Evolutionary conservation across 2,329 filamentous ascomycete genomes (phyloP).

Genomic region (Diaporthe nobilis): DNA sequence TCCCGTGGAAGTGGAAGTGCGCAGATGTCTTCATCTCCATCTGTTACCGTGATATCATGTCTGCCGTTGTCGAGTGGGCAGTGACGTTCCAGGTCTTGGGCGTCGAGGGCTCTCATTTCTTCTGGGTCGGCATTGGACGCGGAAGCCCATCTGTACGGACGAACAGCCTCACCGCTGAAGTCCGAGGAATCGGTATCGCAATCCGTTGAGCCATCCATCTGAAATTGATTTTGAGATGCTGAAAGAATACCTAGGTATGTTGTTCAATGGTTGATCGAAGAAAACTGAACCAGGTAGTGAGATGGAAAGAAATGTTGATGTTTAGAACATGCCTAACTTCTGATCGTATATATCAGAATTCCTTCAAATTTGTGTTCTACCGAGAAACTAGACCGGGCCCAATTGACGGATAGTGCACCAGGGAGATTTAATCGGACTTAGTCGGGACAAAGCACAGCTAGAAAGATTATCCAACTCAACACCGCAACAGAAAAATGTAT

Average conservation of each 20-base stretch:
- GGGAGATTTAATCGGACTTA: background rate
- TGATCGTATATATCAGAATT: background rate
- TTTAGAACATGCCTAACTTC: background rate
- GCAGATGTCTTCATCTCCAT: background rate
- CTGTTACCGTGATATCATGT: background rate
- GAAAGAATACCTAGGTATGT: background rate
- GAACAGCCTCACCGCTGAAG: background rate
- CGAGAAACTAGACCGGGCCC: too few relatives aligned
- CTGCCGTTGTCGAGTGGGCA: conserved; percentile 16
- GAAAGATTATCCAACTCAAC: too few relatives aligned
- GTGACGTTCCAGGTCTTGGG: background rate
- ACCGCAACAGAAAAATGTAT: too few relatives aligned
- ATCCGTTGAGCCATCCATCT: too few relatives aligned
- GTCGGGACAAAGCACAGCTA: background rate
- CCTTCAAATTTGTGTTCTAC: background rate
- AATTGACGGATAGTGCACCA: background rate
- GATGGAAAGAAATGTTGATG: too few relatives aligned
- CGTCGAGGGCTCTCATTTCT: background rate
- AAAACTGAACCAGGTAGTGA: background rate
- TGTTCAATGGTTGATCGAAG: background rate
- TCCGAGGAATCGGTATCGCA: too few relatives aligned
- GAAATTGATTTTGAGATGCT: background rate
- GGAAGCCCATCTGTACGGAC: background rate
- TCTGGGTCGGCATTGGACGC: background rate
- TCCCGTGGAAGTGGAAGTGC: background rate